A percentile compares a stretch with the other conserved stretches of the same genome.
phyloP scores from a whole-genome alignment of 306 rosid species.

The Gynostemma pentaphyllum region DNA sequence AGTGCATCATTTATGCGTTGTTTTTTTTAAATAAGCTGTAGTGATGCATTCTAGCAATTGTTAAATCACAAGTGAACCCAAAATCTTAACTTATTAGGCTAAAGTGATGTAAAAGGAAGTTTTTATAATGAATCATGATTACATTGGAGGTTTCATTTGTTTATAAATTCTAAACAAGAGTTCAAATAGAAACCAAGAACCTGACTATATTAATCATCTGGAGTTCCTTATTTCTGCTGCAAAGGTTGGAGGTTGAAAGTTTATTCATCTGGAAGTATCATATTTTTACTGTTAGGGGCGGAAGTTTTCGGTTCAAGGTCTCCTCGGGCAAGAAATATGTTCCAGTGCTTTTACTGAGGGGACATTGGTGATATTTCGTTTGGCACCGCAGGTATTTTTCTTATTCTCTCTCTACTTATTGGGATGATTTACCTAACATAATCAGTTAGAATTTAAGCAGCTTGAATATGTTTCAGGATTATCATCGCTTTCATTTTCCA shows the following conservation, averaged over 20 bases:
- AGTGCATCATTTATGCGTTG: neutral
- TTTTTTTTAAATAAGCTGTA: too few relatives aligned
- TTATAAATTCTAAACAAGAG: too few relatives aligned
- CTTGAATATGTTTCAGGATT: slow-evolving; percentile 51
- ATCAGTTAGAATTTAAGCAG: slow-evolving; percentile 4
- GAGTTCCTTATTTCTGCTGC: neutral
- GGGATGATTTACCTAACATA: slow-evolving; percentile 8
- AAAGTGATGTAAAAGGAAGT: neutral
- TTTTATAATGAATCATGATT: neutral
- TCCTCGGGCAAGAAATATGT: slow-evolving; percentile 57
- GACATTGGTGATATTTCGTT: slow-evolving; percentile 79
- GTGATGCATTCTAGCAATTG: too few relatives aligned
- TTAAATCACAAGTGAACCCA: too few relatives aligned
- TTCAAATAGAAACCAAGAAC: neutral
- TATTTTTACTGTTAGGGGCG: slow-evolving; percentile 47
- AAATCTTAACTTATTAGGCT: too few relatives aligned
- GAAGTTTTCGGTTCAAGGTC: slow-evolving; percentile 87
- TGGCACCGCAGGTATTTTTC: slow-evolving; percentile 87
- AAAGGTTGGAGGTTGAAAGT: neutral
- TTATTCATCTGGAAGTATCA: neutral
- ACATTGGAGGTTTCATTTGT: neutral
- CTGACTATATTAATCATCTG: neutral
- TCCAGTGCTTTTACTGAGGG: slow-evolving; percentile 64
- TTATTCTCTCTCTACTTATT: neutral
- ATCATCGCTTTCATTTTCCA: slow-evolving; percentile 88